phyloP scores from a whole-genome alignment of 129 eudicot genomes.

The Ambrosia artemisiifolia region DNA sequence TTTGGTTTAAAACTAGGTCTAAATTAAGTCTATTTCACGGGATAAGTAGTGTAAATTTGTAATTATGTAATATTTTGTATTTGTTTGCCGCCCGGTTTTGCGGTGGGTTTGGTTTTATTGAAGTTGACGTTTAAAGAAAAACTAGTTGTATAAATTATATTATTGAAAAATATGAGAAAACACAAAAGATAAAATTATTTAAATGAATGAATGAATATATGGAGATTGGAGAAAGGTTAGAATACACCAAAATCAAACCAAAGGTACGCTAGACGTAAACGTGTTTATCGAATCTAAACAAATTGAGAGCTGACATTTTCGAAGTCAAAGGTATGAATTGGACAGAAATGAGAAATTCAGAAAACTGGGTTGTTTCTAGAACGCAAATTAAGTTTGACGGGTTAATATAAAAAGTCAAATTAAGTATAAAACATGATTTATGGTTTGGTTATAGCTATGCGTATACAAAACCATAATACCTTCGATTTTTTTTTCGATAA shows the following conservation, averaged over 20 bases:
- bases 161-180: no score
- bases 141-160: no score
- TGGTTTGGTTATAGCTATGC: no score
- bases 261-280: neutral
- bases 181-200: neutral
- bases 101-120: no score
- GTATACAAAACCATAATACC: no score
- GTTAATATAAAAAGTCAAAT: neutral
- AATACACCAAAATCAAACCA: neutral
- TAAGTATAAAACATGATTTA: no score
- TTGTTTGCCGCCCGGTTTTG: no score
- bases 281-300: neutral
- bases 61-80: no score
- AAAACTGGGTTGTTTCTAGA: neutral
- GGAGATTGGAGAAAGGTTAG: neutral
- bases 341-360: neutral
- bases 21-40: no score
- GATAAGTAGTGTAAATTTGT: no score
- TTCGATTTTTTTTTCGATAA: neutral
- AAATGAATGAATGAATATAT: neutral
- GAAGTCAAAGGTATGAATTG: slow-evolving; percentile 2
- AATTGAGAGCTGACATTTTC: neutral
- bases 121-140: no score
- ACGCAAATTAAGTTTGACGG: neutral
- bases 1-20: no score